Percentiles rank a stretch among this genome's conserved stretches.
These are phyloP conservation scores for Laetiporus sulphureus DNA, from an alignment of 1,284 basidiomycete species.

Conservation along the genomic window DNA sequence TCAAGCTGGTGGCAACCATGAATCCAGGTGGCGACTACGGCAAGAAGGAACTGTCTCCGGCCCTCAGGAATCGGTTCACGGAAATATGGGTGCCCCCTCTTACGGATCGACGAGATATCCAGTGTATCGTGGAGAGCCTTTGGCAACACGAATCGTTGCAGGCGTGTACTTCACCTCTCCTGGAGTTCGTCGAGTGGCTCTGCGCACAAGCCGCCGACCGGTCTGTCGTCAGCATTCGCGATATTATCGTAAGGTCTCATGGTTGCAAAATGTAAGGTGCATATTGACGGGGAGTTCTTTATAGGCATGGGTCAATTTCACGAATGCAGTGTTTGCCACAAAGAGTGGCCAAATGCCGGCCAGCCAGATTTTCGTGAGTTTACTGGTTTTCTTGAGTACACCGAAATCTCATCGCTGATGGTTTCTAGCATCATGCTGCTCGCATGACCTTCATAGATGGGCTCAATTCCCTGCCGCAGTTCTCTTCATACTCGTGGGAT, in stretches of 20 bases:
- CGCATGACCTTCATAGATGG: slow-evolving; percentile 86
- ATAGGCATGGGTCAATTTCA: slow-evolving; percentile 91
- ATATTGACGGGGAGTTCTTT: slow-evolving; percentile 4
- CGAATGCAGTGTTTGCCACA: slow-evolving; percentile 55
- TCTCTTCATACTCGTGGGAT: slow-evolving; percentile 46
- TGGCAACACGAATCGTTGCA: slow-evolving; percentile 63
- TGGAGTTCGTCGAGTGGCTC: slow-evolving; percentile 86
- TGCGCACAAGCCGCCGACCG: slow-evolving; percentile 57
- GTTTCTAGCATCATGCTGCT: slow-evolving; percentile 74
- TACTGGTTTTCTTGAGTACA: not conserved
- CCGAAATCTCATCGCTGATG: slow-evolving; percentile 4
- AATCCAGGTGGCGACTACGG: slow-evolving; percentile 99
- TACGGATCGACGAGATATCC: slow-evolving; percentile 69
- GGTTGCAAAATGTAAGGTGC: not conserved
- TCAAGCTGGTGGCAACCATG: slow-evolving; percentile 97
- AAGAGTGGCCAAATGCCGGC: slow-evolving; percentile 32
- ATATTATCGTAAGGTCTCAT: slow-evolving; percentile 68
- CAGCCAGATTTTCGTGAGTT: slow-evolving; percentile 68
- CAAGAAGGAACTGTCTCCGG: slow-evolving; percentile 98
- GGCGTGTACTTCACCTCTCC: slow-evolving; percentile 56
- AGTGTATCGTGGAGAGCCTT: slow-evolving; percentile 71
- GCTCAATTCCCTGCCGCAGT: slow-evolving; percentile 69
- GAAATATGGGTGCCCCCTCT: slow-evolving; percentile 98
- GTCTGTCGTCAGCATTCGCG: slow-evolving; percentile 76
- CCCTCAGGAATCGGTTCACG: slow-evolving; percentile 95